A percentile compares a stretch with the other conserved stretches of the same genome.
Conservation (phyloP, 1,139 yeast genomes). For the Saccharomyces uvarum region DNA sequence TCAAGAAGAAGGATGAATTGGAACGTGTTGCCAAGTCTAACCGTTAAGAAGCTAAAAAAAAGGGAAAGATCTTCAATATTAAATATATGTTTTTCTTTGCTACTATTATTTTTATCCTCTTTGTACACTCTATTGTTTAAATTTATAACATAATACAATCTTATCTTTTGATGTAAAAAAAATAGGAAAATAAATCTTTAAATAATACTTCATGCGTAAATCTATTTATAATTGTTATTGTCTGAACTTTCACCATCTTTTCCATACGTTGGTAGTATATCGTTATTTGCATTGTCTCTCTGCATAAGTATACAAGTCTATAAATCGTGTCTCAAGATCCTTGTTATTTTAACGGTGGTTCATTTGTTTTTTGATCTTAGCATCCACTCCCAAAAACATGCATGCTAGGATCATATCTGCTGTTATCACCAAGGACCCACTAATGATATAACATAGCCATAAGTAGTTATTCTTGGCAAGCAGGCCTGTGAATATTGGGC, state of each 20-base stretch:
- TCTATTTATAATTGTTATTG: neutral
- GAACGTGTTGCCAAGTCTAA: conserved; percentile 99
- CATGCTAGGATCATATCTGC: conserved; percentile 32
- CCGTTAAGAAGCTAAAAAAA: conserved; percentile 59
- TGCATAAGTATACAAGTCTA: neutral
- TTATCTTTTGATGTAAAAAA: conserved; percentile 1
- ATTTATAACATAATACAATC: conserved; percentile 2
- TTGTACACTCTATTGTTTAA: conserved; percentile 2
- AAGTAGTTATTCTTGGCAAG: conserved; percentile 50
- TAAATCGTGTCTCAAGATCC: neutral
- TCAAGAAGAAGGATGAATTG: conserved; percentile 99
- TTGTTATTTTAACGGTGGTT: conserved; percentile 1
- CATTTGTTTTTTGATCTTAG: conserved; percentile 13
- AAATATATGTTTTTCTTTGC: neutral
- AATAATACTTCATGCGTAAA: neutral
- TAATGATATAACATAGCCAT: conserved; percentile 53
- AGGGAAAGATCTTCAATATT: neutral
- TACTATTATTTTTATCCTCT: neutral
- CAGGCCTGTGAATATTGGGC: conserved; percentile 72
- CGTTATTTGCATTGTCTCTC: neutral
- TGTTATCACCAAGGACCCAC: conserved; percentile 46
- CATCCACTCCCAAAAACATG: conserved; percentile 31
- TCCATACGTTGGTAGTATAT: too few relatives aligned
- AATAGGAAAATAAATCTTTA: neutral
- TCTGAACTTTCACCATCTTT: too few relatives aligned